phyloP scores from a whole-genome alignment of 257 asterid species.

The Fraxinus cuspidata region DNA sequence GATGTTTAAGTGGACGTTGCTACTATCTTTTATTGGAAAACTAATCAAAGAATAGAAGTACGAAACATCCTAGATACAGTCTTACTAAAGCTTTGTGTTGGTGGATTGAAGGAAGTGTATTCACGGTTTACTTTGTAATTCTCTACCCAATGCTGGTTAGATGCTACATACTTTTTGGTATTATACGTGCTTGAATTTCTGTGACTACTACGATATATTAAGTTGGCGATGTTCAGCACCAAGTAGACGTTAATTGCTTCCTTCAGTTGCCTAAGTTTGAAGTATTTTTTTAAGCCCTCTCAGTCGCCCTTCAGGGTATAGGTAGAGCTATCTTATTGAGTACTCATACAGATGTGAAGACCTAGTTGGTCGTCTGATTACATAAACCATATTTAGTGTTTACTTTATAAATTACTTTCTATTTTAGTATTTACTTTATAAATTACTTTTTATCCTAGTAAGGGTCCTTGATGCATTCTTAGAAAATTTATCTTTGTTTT shows the following conservation, averaged over 20 bases:
- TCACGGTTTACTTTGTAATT: background rate
- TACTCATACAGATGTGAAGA: background rate
- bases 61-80: background rate
- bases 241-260: background rate
- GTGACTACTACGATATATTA: background rate
- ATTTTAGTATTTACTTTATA: background rate
- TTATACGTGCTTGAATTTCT: background rate
- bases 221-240: background rate
- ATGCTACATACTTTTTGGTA: background rate
- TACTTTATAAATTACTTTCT: background rate
- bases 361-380: background rate
- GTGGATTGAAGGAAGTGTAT: background rate
- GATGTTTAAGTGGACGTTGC: background rate
- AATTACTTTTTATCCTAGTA: background rate
- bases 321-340: background rate
- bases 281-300: background rate
- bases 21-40: background rate
- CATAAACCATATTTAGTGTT: background rate
- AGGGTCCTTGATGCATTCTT: background rate
- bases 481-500: background rate
- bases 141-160: background rate
- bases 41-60: background rate
- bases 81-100: background rate
- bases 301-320: background rate
- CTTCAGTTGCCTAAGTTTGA: background rate